Percentiles rank a stretch among this genome's conserved stretches.
Evolutionary conservation across 306 rosid species (phyloP).

Genomic region (Begonia loranthoides): DNA sequence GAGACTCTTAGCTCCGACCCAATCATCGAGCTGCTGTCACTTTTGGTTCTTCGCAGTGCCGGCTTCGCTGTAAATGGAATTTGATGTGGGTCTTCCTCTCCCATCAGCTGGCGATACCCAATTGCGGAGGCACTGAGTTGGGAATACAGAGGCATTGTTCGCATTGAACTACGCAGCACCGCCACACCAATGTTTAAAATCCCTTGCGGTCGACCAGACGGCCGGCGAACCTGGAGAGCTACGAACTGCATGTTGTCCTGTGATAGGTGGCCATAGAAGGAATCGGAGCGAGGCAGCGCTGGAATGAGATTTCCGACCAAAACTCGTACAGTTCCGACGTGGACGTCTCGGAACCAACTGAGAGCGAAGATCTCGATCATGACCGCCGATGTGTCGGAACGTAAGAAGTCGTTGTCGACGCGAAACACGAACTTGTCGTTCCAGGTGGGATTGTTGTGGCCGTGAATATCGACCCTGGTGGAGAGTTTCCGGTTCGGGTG

Average conservation of each 20-base stretch:
- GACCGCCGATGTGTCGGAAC: conserved; percentile 39
- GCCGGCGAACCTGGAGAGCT: conserved; percentile 62
- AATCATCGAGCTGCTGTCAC: conserved; percentile 66
- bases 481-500: conserved; percentile 75
- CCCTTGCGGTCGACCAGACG: conserved; percentile 75
- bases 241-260: conserved; percentile 39
- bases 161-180: conserved; percentile 59
- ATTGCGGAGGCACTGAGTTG: conserved; percentile 33
- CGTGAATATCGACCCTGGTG: conserved; percentile 51
- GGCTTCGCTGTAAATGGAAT: conserved; percentile 11
- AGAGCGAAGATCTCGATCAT: conserved; percentile 75
- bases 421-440: conserved; percentile 86
- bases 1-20: conserved; percentile 27
- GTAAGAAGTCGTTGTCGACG: conserved; percentile 53
- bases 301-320: conserved; percentile 43
- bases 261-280: conserved; percentile 9
- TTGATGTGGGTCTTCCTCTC: conserved; percentile 34
- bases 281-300: conserved; percentile 10
- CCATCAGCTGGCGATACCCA: conserved; percentile 53
- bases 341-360: conserved; percentile 82
- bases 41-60: conserved; percentile 45
- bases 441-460: conserved; percentile 72
- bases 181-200: conserved; percentile 75
- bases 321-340: conserved; percentile 52
- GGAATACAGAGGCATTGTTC: conserved; percentile 86